phyloP scores from a whole-genome alignment of 768 basidiomycete genomes.

The Terana coerulea region DNA sequence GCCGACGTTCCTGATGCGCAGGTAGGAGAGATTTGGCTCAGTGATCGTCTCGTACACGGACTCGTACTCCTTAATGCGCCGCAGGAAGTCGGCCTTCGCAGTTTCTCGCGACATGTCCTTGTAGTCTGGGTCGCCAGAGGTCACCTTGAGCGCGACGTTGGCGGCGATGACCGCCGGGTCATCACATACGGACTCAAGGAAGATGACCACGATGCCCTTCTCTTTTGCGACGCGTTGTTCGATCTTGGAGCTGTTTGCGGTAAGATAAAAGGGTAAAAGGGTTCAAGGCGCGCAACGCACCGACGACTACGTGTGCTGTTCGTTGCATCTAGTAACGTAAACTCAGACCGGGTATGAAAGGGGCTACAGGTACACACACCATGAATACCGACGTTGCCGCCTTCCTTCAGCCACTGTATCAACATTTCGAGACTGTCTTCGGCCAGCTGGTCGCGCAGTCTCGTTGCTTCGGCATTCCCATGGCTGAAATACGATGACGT shows the following conservation, averaged over 20 bases:
- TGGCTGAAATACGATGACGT: conserved; percentile 89
- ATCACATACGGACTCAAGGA: conserved; percentile 92
- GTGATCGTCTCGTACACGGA: conserved; percentile 93
- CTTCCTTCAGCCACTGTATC: conserved; percentile 91
- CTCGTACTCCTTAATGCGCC: conserved; percentile 91
- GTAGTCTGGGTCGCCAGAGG: conserved; percentile 97
- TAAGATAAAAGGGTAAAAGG: too few species aligned
- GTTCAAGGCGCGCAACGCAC: conserved; percentile 46
- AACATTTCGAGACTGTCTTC: conserved; percentile 92
- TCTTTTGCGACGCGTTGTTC: conserved; percentile 81
- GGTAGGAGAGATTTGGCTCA: conserved; percentile 85
- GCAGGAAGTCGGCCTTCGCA: conserved; percentile 86
- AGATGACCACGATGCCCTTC: conserved; percentile 83
- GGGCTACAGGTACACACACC: conserved; percentile 43
- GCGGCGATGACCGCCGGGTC: conserved; percentile 93
- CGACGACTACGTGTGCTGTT: conserved; percentile 77
- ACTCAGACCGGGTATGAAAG: not conserved
- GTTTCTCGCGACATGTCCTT: conserved; percentile 80
- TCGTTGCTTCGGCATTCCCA: conserved; percentile 72
- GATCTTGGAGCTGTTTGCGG: conserved; percentile 63
- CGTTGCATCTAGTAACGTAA: conserved; percentile 73
- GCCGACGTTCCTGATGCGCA: conserved; percentile 92
- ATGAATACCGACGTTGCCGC: conserved; percentile 97
- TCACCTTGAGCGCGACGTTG: conserved; percentile 94
- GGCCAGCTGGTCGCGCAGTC: conserved; percentile 76